These are phyloP conservation scores for Lagenidium sp. DNA, from an alignment of 352 stramenopile species.

Conservation along the genomic window DNA sequence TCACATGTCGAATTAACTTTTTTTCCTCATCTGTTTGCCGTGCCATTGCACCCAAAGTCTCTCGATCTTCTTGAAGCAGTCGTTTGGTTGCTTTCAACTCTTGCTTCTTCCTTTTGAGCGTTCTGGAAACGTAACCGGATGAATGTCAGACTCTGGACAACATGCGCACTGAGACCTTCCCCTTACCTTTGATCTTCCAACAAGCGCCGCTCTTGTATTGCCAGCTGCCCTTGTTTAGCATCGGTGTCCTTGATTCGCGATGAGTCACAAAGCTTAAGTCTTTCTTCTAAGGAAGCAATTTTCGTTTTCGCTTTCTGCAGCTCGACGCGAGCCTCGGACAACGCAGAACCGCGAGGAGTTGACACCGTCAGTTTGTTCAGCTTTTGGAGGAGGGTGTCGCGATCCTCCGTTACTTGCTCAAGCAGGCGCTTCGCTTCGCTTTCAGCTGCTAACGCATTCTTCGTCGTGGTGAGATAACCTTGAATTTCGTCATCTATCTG, in stretches of 20 bases:
- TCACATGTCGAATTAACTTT: conserved; percentile 28
- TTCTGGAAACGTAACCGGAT: not conserved
- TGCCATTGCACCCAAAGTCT: conserved; percentile 1
- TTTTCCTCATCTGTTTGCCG: conserved; percentile 28
- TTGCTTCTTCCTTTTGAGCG: not conserved
- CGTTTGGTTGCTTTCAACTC: conserved; percentile 16
- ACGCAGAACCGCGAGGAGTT: conserved; percentile 8
- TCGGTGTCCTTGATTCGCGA: conserved; percentile 27
- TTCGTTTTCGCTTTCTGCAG: conserved; percentile 47
- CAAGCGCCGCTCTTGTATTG: conserved; percentile 21
- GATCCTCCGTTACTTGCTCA: conserved; percentile 11
- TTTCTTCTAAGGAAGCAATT: conserved; percentile 32
- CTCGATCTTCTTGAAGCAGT: conserved; percentile 20
- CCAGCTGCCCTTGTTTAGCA: conserved; percentile 20
- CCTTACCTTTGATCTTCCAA: conserved; percentile 42
- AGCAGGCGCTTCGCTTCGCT: conserved; percentile 6
- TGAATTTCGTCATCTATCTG: not conserved
- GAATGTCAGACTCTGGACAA: not conserved
- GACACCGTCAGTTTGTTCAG: conserved; percentile 5
- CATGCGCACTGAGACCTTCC: not conserved
- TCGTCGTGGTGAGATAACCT: not conserved
- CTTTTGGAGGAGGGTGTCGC: conserved; percentile 12
- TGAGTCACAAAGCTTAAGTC: conserved; percentile 18
- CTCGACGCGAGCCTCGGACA: conserved; percentile 29
- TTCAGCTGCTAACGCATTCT: conserved; percentile 7